These are phyloP conservation scores for Sporodiniella umbellata DNA, from an alignment of 371 early-diverging fungal genomes.

Conservation along the genomic window DNA sequence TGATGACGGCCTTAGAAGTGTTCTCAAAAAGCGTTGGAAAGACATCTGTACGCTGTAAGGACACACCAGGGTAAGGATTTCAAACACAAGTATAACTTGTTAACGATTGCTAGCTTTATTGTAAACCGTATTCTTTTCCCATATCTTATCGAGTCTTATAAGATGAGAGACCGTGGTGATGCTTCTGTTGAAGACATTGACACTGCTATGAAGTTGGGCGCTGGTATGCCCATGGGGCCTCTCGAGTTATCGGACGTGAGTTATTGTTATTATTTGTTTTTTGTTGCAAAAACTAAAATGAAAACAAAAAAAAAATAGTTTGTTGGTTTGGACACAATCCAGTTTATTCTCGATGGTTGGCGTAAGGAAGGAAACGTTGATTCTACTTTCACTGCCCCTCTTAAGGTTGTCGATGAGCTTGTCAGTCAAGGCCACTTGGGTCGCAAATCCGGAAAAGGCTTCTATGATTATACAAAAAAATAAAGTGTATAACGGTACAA, in stretches of 20 bases:
- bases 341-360: constrained; percentile 94
- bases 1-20: constrained; percentile 58
- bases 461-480: constrained; percentile 72
- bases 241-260: constrained; percentile 89
- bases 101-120: constrained; percentile 68
- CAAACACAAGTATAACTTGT: too few relatives aligned
- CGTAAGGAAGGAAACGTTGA: constrained; percentile 71
- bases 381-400: constrained; percentile 65
- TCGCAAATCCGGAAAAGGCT: constrained; percentile 88
- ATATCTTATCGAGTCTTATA: constrained; percentile 92
- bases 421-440: constrained; percentile 80
- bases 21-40: constrained; percentile 79
- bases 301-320: constrained; percentile 60
- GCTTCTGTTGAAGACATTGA: constrained; percentile 89
- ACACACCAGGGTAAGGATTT: constrained; percentile 95
- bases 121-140: constrained; percentile 96
- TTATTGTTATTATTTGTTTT: constrained; percentile 8
- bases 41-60: constrained; percentile 90
- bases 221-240: constrained; percentile 98
- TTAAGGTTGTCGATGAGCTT: constrained; percentile 68
- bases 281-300: too few relatives aligned
- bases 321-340: constrained; percentile 94
- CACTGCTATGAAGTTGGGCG: constrained; percentile 96
- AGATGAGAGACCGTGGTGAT: constrained; percentile 88
- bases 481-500: too few relatives aligned